Base-by-base conservation (phyloP, 208 protist species). In the Acanthamoeba healyi region DNA sequence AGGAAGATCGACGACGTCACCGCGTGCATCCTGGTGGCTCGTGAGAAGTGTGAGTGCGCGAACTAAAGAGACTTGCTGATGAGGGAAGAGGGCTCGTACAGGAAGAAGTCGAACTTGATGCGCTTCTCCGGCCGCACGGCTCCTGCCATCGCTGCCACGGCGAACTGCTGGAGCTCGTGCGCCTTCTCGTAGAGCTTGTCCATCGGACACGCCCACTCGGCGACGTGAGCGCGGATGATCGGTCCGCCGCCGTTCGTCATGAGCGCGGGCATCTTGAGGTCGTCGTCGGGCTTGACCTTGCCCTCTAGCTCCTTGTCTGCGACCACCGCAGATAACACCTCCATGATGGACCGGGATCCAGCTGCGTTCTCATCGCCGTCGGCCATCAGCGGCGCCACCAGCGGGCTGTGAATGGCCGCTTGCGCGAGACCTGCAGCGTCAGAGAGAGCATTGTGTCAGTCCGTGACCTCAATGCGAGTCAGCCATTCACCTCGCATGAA, bases 1-100 rank as follows among this genome's bases (percentile, higher is more conserved):
- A 86, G 32, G 77, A 86, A 86, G 46, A 86, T 86, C 1, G 77
- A 86, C 10, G 77, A 86, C 44, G 77, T 86, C 22, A 86, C 77
- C 3, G 77, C 77, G 29, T 86, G 77, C 77, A 86, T 86, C 1
- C 77, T 86, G 2, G 2, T 2, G 19, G 24, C 9, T 1, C 49
- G 4, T 49, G 44, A 49, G 44, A 49, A 12, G 44, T 49, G 44
- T 49, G 7, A 49, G 4, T 49, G 4, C 12, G 44, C 12, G 44
- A 49, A 49, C 44, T 4, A 4, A 49, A 49, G 44, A 49, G 34
- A 44, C 9, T n/a, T 40, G 1, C 36, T 2, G 3, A 0, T 34
- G 29, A 12, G 19, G 7, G 6, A 49, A 3, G 38, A 14, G 19
- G 38, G 5, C 14, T 34, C 77, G 77, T 86, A 86, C 77, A 86